A percentile compares a stretch with the other conserved stretches of the same genome.
Conservation (phyloP, 2,329 filamentous ascomycete species). For the Talaromyces atroroseus region DNA sequence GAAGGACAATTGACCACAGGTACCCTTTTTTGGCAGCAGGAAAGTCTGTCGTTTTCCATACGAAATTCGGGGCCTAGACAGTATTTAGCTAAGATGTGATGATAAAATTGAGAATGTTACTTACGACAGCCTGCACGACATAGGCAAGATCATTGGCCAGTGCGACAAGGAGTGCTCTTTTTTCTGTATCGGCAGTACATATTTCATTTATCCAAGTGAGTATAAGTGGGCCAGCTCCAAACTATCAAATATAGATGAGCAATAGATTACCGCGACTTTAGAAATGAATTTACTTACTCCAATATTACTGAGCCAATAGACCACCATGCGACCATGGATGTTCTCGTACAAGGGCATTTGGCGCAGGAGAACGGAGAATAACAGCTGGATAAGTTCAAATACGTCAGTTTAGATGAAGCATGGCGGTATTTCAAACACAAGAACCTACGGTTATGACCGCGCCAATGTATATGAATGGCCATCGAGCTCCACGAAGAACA, state of each 20-base stretch:
- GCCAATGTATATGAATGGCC: constrained; percentile 36
- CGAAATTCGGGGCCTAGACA: constrained; percentile 32
- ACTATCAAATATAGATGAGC: constrained; percentile 13
- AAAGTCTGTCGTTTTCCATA: constrained; percentile 40
- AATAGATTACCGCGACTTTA: neutral
- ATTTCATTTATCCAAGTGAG: constrained; percentile 35
- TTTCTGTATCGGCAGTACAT: constrained; percentile 27
- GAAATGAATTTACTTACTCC: constrained; percentile 21
- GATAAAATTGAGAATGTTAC: neutral
- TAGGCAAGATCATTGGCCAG: constrained; percentile 30
- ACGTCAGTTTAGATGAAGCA: neutral
- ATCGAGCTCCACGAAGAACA: constrained; percentile 27
- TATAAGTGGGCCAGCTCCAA: constrained; percentile 35
- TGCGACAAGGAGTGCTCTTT: constrained; percentile 28
- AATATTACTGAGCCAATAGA: constrained; percentile 36
- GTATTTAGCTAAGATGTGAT: neutral
- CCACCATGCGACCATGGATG: constrained; percentile 30
- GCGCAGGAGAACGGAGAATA: constrained; percentile 28
- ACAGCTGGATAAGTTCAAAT: constrained; percentile 18
- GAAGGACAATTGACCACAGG: constrained; percentile 31
- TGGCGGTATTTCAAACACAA: neutral
- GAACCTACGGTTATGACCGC: constrained; percentile 30
- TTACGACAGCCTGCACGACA: constrained; percentile 29
- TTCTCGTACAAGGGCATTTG: constrained; percentile 35
- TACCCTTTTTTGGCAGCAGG: constrained; percentile 35